Base-by-base conservation (phyloP, 2,329 filamentous ascomycete genomes). In the Mollisiaceae sp. region DNA sequence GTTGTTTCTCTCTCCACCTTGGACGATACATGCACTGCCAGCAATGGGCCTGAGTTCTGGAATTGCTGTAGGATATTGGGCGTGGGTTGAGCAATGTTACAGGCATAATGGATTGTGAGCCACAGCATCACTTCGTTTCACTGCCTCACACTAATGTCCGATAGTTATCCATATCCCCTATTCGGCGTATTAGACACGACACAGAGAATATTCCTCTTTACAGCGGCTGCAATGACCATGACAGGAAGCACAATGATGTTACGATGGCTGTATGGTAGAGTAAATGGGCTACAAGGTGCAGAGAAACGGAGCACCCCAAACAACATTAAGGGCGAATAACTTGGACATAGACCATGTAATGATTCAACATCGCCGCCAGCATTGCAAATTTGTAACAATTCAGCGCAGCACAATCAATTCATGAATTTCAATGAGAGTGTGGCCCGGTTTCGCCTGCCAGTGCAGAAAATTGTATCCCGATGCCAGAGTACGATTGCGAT, bases 111-210 rank as follows among this genome's bases (percentile, higher is more conserved):
- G 89, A 74, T 86, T 82, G 86, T 88, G 75, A 76, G 85, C 38
- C 18, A 14, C 27, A 39, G 9, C 18, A 11, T 39, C 32, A 12
- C 12, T 38, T 4, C 12, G 9, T 11, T 57, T 5, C 11, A 18
- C 8, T 1, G 35, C 5, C 18, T 14, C 14, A 24, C 36, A 41
- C 55, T 57, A 41, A 57, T 22, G n/a, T 20, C 9, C n/a, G 39
- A 38, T 71, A 91, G 89, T 82, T 96, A 97, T 72, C 93, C 93
- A 0, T 97, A 97, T 77, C 93, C 94, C 1, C 84, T 97, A 32
- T 94, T 97, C 69, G 88, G 82, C 9, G 76, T 91, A 54, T 79
- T 96, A 50, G 83, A 82, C 59, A 90, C 87, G 0, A 75, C 80
- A 58, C 89, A 93, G 74, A 85, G 94, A 22, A 80, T 88, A 9